Conservation (phyloP, 192 early-diverging fungal genomes). For the Entomortierella parvispora region DNA sequence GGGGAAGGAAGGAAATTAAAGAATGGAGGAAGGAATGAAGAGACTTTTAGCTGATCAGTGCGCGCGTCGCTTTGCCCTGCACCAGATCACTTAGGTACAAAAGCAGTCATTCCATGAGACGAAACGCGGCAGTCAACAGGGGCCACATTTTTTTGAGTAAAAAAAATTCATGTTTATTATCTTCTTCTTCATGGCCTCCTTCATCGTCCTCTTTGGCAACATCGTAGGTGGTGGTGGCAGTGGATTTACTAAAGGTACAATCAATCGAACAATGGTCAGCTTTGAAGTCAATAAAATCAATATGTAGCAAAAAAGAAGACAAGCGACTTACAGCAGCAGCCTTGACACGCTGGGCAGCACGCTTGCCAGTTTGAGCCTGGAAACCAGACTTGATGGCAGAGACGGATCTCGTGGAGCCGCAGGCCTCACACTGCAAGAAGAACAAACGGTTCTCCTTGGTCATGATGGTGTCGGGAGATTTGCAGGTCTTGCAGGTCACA, state of each 20-base stretch:
- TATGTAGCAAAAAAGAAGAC: conserved; percentile 2
- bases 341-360: conserved; percentile 58
- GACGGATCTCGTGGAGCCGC: conserved; percentile 94
- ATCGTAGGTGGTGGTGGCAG: too few relatives aligned
- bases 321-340: conserved; percentile 39
- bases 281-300: too few relatives aligned
- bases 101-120: too few relatives aligned
- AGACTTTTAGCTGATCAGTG: background rate
- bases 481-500: conserved; percentile 99
- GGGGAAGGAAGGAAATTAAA: background rate
- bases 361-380: conserved; percentile 81
- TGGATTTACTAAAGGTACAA: too few relatives aligned
- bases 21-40: background rate
- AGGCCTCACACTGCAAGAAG: conserved; percentile 97
- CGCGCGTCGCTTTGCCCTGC: background rate
- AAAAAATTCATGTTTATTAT: too few relatives aligned
- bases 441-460: conserved; percentile 96
- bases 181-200: too few relatives aligned
- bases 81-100: conserved; percentile 1
- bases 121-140: too few relatives aligned
- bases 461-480: conserved; percentile 91
- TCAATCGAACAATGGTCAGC: too few relatives aligned
- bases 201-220: too few relatives aligned
- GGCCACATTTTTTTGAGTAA: too few relatives aligned
- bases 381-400: conserved; percentile 98